Conservation (phyloP, 2,329 filamentous ascomycete genomes). For the Cryphonectria parasitica region DNA sequence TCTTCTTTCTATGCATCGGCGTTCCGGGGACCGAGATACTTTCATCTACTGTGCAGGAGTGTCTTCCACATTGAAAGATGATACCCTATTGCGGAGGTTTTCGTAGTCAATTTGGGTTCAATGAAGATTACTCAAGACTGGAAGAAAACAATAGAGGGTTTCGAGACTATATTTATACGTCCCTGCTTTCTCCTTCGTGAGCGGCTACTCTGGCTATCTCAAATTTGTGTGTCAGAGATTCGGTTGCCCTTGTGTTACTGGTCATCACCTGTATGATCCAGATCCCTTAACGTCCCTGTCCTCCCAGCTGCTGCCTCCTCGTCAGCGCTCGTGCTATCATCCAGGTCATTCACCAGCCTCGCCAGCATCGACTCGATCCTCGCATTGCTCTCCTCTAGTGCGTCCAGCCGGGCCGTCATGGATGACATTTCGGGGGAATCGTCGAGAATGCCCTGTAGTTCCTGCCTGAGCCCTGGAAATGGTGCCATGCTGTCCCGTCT, state of each 20-base stretch:
- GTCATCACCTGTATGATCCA: constrained; percentile 27
- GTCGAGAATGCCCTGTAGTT: constrained; percentile 53
- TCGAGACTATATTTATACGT: neutral
- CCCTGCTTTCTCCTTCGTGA: neutral
- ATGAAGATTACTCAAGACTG: neutral
- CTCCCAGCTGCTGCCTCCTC: constrained; percentile 34
- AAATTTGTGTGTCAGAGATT: neutral
- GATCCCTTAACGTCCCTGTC: constrained; percentile 28
- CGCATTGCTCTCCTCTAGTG: constrained; percentile 54
- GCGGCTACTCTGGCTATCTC: neutral
- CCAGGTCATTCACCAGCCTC: constrained; percentile 40
- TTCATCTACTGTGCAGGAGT: neutral
- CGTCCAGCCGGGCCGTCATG: constrained; percentile 49
- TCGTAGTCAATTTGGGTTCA: neutral
- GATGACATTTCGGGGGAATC: constrained; percentile 51
- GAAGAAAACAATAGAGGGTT: neutral
- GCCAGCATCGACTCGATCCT: constrained; percentile 54
- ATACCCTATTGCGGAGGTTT: constrained; percentile 12
- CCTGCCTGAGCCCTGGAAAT: constrained; percentile 55
- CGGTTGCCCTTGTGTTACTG: constrained; percentile 12
- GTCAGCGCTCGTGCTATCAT: constrained; percentile 31
- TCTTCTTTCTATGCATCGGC: neutral
- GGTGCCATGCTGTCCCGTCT: constrained; percentile 58
- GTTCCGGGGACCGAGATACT: neutral
- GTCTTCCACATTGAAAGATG: constrained; percentile 8